Percentiles rank a stretch among this genome's conserved stretches.
phyloP scores from a whole-genome alignment of 2,329 filamentous ascomycete genomes.

The Domatiomyces catenatus region DNA sequence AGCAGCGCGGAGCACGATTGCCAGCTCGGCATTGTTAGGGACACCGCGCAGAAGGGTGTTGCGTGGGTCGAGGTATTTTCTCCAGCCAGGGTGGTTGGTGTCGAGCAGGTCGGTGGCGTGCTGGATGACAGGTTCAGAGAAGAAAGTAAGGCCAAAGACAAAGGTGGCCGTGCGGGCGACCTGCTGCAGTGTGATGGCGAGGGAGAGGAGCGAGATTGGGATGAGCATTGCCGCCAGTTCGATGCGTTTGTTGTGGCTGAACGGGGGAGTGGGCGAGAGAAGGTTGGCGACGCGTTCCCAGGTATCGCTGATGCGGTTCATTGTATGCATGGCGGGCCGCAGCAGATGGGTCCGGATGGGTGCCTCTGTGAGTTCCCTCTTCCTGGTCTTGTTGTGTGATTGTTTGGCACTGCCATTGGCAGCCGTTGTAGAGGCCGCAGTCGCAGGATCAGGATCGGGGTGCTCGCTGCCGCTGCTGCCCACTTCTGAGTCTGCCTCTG shows the following conservation, averaged over 20 bases:
- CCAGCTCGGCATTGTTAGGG: slow-evolving; percentile 72
- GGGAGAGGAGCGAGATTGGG: slow-evolving; percentile 37
- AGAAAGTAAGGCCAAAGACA: slow-evolving; percentile 58
- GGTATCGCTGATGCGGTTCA: slow-evolving; percentile 44
- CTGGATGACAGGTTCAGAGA: slow-evolving; percentile 59
- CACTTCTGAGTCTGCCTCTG: too few species aligned
- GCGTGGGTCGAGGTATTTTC: slow-evolving; percentile 56
- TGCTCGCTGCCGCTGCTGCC: slow-evolving; percentile 57
- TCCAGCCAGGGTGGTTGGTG: slow-evolving; percentile 50
- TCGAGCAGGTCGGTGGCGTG: slow-evolving; percentile 39
- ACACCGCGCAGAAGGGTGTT: slow-evolving; percentile 64
- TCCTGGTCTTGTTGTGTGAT: slow-evolving; percentile 58
- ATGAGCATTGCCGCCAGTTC: slow-evolving; percentile 39
- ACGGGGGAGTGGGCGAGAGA: slow-evolving; percentile 48
- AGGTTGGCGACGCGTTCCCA: slow-evolving; percentile 49
- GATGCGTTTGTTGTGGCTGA: slow-evolving; percentile 40
- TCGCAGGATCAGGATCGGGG: slow-evolving; percentile 58
- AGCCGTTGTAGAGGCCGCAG: slow-evolving; percentile 39
- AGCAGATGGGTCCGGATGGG: slow-evolving; percentile 59
- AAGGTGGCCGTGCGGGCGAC: slow-evolving; percentile 52
- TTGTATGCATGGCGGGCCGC: slow-evolving; percentile 52
- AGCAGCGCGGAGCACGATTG: slow-evolving; percentile 63
- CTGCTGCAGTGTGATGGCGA: slow-evolving; percentile 43
- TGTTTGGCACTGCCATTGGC: slow-evolving; percentile 35
- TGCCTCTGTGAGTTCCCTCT: slow-evolving; percentile 50